phyloP scores from a whole-genome alignment of 2,329 filamentous ascomycete species.

The Alternaria rosae region DNA sequence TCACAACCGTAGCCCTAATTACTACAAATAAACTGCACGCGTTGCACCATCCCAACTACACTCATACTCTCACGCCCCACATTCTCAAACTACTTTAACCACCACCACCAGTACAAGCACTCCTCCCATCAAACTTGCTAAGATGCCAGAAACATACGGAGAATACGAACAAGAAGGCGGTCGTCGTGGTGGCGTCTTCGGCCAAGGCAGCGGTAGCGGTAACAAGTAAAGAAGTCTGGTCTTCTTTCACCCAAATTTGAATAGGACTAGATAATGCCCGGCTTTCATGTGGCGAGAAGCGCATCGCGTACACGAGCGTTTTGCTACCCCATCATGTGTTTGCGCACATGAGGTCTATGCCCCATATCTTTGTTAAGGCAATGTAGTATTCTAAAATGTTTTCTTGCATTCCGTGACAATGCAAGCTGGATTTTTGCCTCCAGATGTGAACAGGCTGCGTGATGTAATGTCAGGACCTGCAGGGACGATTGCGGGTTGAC shows the following conservation, averaged over 20 bases:
- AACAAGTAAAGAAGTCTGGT: not conserved
- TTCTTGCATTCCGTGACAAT: no score
- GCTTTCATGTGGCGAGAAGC: not conserved
- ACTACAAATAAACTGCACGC: not conserved
- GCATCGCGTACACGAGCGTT: not conserved
- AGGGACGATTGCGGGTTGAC: not conserved
- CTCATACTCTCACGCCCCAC: not conserved
- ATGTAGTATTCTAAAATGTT: not conserved
- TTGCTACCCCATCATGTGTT: not conserved
- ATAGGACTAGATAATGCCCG: not conserved
- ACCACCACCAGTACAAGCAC: not conserved
- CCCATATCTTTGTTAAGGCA: not conserved
- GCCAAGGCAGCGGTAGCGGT: slow-evolving; percentile 4
- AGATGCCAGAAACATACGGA: slow-evolving; percentile 10
- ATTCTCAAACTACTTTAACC: not conserved
- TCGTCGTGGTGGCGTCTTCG: slow-evolving; percentile 17
- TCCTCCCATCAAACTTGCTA: not conserved
- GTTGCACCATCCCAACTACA: not conserved
- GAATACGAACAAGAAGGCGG: slow-evolving; percentile 11
- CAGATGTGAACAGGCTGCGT: not conserved
- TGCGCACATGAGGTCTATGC: not conserved
- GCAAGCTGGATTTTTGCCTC: not conserved
- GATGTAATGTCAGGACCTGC: not conserved
- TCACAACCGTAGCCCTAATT: no score
- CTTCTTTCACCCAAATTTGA: no score